A percentile compares a stretch with the other conserved stretches of the same genome.
Conservation (phyloP, 2,329 filamentous ascomycete genomes). For the Reticulascus tulasneorum region DNA sequence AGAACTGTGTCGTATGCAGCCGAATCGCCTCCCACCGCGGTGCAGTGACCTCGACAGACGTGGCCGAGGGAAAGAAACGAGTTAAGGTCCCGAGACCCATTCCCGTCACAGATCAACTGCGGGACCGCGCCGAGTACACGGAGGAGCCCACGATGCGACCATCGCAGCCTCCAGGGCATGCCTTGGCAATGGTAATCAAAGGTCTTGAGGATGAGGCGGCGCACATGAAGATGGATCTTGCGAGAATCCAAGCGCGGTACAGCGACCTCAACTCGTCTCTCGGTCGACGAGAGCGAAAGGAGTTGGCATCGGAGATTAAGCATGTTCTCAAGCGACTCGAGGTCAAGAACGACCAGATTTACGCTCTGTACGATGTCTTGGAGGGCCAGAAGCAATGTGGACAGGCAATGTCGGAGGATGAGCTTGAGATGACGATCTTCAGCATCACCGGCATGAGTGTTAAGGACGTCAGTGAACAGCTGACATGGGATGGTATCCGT, state of each 20-base stretch:
- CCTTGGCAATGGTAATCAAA: conserved; percentile 81
- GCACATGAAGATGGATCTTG: conserved; percentile 70
- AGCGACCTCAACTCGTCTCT: conserved; percentile 63
- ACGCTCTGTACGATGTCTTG: conserved; percentile 77
- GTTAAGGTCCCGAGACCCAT: conserved; percentile 61
- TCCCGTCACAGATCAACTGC: conserved; percentile 52
- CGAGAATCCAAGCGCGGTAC: conserved; percentile 57
- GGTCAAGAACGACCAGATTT: conserved; percentile 74
- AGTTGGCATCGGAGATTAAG: conserved; percentile 58
- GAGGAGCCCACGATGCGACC: conserved; percentile 60
- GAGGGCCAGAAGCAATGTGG: conserved; percentile 70
- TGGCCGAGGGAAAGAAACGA: conserved; percentile 48
- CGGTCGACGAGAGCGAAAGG: conserved; percentile 60
- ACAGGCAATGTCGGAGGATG: conserved; percentile 58
- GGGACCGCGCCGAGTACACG: conserved; percentile 31
- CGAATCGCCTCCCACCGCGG: conserved; percentile 46
- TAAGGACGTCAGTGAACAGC: conserved; percentile 36
- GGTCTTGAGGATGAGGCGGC: conserved; percentile 73
- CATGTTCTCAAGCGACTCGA: conserved; percentile 61
- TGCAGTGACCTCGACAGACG: conserved; percentile 29
- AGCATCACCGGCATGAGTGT: conserved; percentile 47
- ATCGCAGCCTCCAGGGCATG: conserved; percentile 64
- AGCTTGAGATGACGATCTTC: conserved; percentile 61
- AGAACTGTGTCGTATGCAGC: conserved; percentile 55
- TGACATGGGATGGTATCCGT: conserved; percentile 38